These are phyloP conservation scores for Monosporozyma servazzii DNA, from an alignment of 805 yeast species.

Conservation along the genomic window DNA sequence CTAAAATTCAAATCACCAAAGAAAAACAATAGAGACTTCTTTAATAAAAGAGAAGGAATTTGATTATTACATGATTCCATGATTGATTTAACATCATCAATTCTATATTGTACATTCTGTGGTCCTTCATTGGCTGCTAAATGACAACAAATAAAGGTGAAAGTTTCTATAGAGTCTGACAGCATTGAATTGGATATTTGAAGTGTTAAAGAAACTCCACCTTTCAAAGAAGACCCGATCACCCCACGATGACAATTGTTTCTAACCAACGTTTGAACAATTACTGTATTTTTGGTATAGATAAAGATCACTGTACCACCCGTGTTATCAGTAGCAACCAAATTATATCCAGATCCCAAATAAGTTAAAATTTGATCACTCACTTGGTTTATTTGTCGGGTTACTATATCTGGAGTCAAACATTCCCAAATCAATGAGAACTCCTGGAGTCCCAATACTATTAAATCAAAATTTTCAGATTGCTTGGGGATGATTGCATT, in stretches of 20 bases:
- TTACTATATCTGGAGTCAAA: slow-evolving; percentile 33
- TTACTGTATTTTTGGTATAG: slow-evolving; percentile 33
- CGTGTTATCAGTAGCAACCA: not conserved
- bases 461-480: slow-evolving; percentile 29
- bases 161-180: slow-evolving; percentile 23
- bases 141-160: slow-evolving; percentile 65
- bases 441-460: slow-evolving; percentile 63
- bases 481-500: slow-evolving; percentile 30
- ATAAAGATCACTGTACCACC: slow-evolving; percentile 29
- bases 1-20: slow-evolving; percentile 87
- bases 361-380: slow-evolving; percentile 13
- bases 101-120: slow-evolving; percentile 38
- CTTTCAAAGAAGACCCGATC: slow-evolving; percentile 58
- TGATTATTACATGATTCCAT: slow-evolving; percentile 22
- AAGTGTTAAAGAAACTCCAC: slow-evolving; percentile 47
- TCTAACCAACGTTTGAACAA: slow-evolving; percentile 22
- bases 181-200: slow-evolving; percentile 31
- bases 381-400: slow-evolving; percentile 27
- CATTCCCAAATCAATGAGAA: slow-evolving; percentile 49
- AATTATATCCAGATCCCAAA: not conserved
- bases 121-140: slow-evolving; percentile 72
- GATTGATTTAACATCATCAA: slow-evolving; percentile 48
- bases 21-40: slow-evolving; percentile 58
- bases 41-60: slow-evolving; percentile 31
- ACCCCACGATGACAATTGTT: slow-evolving; percentile 46